A percentile compares a stretch with the other conserved stretches of the same genome.
These are phyloP conservation scores for Gypsophila paniculata DNA, from an alignment of 179 eudicot genomes.

Conservation along the genomic window DNA sequence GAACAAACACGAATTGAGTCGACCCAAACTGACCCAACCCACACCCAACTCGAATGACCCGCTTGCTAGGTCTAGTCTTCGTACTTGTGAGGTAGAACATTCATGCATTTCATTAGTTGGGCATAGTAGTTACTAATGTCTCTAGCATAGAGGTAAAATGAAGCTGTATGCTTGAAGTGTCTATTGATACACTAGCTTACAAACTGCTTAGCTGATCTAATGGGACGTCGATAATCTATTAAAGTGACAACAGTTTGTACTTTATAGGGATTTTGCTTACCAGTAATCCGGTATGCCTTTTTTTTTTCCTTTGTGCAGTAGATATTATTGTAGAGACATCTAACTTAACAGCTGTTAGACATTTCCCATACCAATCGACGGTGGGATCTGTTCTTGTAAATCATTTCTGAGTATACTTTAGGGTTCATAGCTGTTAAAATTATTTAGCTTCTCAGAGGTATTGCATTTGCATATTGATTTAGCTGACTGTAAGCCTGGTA, in stretches of 20 bases:
- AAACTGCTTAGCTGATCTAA: neutral
- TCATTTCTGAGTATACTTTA: no score
- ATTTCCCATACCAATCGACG: no score
- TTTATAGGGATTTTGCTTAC: neutral
- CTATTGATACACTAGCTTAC: neutral
- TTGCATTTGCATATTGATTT: neutral
- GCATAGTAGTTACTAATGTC: neutral
- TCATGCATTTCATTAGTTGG: neutral
- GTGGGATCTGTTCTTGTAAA: no score
- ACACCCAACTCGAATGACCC: no score
- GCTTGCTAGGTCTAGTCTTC: no score
- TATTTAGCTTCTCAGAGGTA: neutral
- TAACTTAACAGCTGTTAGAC: no score
- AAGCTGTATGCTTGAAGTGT: neutral
- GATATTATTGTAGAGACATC: neutral
- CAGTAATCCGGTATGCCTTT: no score
- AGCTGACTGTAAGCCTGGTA: slow-evolving; percentile 13
- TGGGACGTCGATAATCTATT: neutral
- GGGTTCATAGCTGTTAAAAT: neutral
- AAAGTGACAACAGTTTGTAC: neutral
- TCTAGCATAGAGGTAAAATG: slow-evolving; percentile 7
- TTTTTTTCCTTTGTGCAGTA: no score
- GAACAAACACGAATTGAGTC: no score
- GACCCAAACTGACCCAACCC: no score
- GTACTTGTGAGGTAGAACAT: neutral